Base-by-base conservation (phyloP, 2,329 filamentous ascomycete genomes). In the Diatrype stigma region DNA sequence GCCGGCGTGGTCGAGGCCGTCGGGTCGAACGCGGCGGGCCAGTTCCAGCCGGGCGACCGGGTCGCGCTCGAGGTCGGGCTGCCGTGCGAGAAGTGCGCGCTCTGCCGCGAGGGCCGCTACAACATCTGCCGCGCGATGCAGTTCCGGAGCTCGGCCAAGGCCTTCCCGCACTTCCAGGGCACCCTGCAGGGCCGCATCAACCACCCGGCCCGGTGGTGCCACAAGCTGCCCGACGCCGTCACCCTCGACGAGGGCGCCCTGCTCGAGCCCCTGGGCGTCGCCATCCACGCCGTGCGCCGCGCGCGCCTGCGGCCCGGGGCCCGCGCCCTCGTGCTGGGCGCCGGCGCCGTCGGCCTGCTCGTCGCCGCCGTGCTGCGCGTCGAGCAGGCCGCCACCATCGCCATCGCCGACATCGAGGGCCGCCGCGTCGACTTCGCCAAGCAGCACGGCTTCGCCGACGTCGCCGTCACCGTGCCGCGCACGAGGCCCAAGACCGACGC, bases 51-150 rank as follows among this genome's bases (percentile, higher is more conserved):
- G 26, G 80, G 82, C 10, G 84, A 87, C 60, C 71, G 81, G 32
- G 81, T 87, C 10, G 82, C 84, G 2, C 66, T 87, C 16, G 84
- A 87, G 59, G 81, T 82, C 0, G 81, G 82, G 14, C 78, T 86
- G 0, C 80, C 84, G 0, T 87, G 84, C 59, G 73, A 72, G 6
- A 63, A 67, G 22, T 85, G 82, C 61, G 81, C 78, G 58, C 69
- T 80, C 16, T 85, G 82, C 60, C 62, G 66, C 35, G 73, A 74
- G 12, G 82, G 81, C 5, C 76, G 79, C 3, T 84, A 84, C 59
- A 84, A 84, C 57, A 75, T 84, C 3, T 85, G 82, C 62, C 74
- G 80, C 54, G 74, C 79, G 46, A 80, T 84, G 5, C 67, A 73
- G 42, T 85, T 85, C 55, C 26, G 26, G 10, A 30, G 26, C 26